Evolutionary conservation across 148 eudicot genomes (phyloP).

Genomic region (Beta vulgaris): DNA sequence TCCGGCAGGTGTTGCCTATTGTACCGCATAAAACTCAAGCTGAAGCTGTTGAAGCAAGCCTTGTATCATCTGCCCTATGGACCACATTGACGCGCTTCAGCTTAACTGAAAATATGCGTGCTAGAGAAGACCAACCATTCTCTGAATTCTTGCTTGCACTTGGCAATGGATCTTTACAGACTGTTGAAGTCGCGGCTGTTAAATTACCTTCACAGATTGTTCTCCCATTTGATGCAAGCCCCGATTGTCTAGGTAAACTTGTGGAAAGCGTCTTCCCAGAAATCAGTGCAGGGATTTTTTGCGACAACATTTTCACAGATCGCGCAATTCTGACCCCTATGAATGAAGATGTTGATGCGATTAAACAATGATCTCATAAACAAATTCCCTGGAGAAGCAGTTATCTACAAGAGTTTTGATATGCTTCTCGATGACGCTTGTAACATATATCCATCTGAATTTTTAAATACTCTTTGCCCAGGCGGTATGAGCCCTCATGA

Average conservation of each 20-base stretch:
- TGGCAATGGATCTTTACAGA: background rate
- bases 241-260: background rate
- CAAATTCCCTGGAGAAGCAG: too few species aligned
- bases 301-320: background rate
- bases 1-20: constrained; percentile 1
- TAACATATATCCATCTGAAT: too few species aligned
- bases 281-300: background rate
- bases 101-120: background rate
- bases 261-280: background rate
- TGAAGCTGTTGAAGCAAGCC: background rate
- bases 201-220: background rate
- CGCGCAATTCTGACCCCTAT: background rate
- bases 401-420: too few species aligned
- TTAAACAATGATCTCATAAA: too few species aligned
- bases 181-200: background rate
- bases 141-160: background rate
- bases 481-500: too few species aligned
- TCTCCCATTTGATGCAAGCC: background rate
- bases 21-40: background rate
- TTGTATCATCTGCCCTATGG: background rate
- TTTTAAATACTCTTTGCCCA: too few species aligned
- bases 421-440: too few species aligned
- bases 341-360: too few species aligned
- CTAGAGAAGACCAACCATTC: background rate
- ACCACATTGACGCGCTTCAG: background rate